Evolutionary conservation across 768 basidiomycete species (phyloP).

Genomic region (Suillus paluster): DNA sequence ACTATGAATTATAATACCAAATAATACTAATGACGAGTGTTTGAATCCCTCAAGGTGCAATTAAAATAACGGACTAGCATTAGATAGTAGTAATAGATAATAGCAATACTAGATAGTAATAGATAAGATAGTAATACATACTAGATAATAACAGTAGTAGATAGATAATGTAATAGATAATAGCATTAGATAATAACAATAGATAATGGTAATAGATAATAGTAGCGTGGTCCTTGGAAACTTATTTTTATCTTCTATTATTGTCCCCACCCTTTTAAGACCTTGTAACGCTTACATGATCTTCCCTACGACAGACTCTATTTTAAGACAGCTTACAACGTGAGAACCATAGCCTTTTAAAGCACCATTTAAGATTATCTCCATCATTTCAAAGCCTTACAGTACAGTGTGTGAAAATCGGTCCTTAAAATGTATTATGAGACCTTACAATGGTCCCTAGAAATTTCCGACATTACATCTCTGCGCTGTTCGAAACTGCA

Average conservation of each 20-base stretch:
- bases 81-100: neutral
- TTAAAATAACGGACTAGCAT: neutral
- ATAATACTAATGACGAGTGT: neutral
- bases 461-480: no score
- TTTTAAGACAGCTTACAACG: no score
- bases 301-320: neutral
- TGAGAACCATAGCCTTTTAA: no score
- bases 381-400: no score
- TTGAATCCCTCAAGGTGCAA: neutral
- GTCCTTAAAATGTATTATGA: no score
- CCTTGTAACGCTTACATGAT: neutral
- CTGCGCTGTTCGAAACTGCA: no score
- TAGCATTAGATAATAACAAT: neutral
- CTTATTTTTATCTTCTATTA: neutral
- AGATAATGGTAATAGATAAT: neutral
- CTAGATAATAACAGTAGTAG: neutral
- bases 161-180: neutral
- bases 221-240: neutral
- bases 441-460: no score
- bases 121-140: no score
- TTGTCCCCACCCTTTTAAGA: neutral
- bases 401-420: no score
- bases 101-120: no score
- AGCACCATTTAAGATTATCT: no score
- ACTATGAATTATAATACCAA: neutral